Percentiles rank a stretch among this genome's conserved stretches.
Conservation (phyloP, 805 yeast species). For the Saccharomycopsis javanensis region DNA sequence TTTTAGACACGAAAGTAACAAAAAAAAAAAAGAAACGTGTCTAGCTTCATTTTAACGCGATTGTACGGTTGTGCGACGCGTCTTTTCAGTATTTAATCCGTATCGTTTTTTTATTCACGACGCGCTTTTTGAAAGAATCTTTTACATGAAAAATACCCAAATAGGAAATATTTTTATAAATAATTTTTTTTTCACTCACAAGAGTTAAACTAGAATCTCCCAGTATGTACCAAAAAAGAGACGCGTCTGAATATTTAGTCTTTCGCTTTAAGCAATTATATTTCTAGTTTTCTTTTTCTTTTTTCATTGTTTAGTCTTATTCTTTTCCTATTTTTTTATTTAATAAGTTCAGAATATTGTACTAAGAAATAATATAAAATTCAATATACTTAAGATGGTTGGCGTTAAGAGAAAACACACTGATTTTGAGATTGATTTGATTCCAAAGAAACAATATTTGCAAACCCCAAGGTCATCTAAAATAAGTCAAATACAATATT, state of each 20-base stretch:
- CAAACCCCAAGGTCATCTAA: background rate
- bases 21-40: too few relatives aligned
- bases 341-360: background rate
- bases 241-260: background rate
- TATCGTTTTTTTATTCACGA: background rate
- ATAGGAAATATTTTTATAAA: constrained; percentile 1
- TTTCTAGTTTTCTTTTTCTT: background rate
- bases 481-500: background rate
- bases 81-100: background rate
- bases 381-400: background rate
- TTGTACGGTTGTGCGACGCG: too few relatives aligned
- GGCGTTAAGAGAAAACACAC: background rate
- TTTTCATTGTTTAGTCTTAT: background rate
- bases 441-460: background rate
- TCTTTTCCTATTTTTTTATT: background rate
- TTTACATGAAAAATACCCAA: background rate
- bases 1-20: too few relatives aligned
- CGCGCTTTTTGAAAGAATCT: background rate
- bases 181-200: background rate
- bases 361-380: background rate
- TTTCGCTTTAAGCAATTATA: background rate
- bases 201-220: background rate
- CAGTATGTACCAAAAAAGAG: background rate
- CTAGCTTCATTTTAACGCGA: too few relatives aligned
- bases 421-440: background rate